A percentile compares a stretch with the other conserved stretches of the same genome.
These are phyloP conservation scores for Vitis hybrid DNA, from an alignment of 177 flowering plant genomes.

Conservation along the genomic window DNA sequence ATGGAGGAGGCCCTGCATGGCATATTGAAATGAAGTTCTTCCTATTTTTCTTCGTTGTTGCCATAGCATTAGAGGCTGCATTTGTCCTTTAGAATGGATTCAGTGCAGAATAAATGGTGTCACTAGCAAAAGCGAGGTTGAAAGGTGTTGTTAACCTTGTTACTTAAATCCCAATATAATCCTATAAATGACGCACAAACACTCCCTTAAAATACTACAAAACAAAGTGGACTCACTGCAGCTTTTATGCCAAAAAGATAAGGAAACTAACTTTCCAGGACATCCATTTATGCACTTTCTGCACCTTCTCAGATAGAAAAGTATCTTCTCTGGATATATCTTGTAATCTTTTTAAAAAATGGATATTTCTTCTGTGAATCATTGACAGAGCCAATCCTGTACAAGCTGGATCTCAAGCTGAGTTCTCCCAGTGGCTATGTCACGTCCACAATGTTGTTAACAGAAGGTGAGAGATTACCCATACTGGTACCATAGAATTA, in stretches of 20 bases:
- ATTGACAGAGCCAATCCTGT: slow-evolving; percentile 80
- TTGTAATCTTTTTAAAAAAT: not conserved
- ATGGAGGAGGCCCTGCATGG: not conserved
- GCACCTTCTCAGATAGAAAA: too few relatives aligned
- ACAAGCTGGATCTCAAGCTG: slow-evolving; percentile 76
- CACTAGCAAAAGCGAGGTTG: not conserved
- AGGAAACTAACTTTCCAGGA: too few relatives aligned
- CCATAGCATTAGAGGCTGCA: not conserved
- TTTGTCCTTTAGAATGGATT: too few relatives aligned
- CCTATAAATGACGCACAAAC: too few relatives aligned
- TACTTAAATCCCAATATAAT: too few relatives aligned
- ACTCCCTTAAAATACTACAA: too few relatives aligned
- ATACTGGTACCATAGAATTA: not conserved
- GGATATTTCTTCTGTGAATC: slow-evolving; percentile 9
- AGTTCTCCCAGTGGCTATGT: slow-evolving; percentile 90
- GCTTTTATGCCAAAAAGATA: too few relatives aligned
- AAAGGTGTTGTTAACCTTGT: too few relatives aligned
- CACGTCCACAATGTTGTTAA: slow-evolving; percentile 91
- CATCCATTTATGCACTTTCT: too few relatives aligned
- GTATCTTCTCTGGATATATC: too few relatives aligned
- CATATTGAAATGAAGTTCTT: not conserved
- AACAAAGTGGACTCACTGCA: too few relatives aligned
- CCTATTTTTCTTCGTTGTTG: not conserved
- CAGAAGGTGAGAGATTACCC: slow-evolving; percentile 58
- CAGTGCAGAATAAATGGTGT: not conserved